Evolutionary conservation across 768 basidiomycete genomes (phyloP).

Genomic region (Boletus rubropictus): DNA sequence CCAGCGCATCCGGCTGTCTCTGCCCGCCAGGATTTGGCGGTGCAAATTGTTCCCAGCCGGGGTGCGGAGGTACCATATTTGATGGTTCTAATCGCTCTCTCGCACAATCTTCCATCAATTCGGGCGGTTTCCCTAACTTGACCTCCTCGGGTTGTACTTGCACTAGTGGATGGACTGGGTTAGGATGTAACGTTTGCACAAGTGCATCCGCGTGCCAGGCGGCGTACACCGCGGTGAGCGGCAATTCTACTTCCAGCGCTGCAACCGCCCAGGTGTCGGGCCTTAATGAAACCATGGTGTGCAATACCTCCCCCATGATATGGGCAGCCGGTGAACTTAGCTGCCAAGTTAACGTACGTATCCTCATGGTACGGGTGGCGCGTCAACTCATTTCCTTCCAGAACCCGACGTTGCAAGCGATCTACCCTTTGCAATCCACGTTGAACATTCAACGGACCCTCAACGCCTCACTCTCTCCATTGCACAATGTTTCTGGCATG

Average conservation of each 20-base stretch:
- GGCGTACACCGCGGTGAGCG: conserved; percentile 45
- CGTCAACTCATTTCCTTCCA: conserved; percentile 25
- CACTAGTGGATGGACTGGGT: conserved; percentile 68
- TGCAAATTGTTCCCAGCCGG: conserved; percentile 57
- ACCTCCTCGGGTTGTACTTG: conserved; percentile 66
- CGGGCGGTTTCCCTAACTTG: conserved; percentile 55
- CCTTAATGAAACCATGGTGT: conserved; percentile 63
- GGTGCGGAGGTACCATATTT: conserved; percentile 79
- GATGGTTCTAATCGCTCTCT: conserved; percentile 59
- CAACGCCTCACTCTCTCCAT: conserved; percentile 61
- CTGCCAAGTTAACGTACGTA: conserved; percentile 72
- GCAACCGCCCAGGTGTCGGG: conserved; percentile 27
- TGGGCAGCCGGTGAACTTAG: conserved; percentile 80
- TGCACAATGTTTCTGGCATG: conserved; percentile 30
- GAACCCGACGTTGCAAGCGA: conserved; percentile 78
- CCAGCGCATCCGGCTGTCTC: conserved; percentile 39
- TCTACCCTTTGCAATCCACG: conserved; percentile 66
- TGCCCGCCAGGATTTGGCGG: conserved; percentile 86
- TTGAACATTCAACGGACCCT: conserved; percentile 78
- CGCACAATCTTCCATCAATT: conserved; percentile 32
- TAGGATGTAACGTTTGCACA: conserved; percentile 76
- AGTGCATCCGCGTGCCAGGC: conserved; percentile 60
- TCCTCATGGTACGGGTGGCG: neutral
- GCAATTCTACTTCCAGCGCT: conserved; percentile 30
- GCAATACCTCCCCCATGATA: conserved; percentile 63